Evolutionary conservation across 1,284 basidiomycete species (phyloP).

Genomic region (Fistulina hepatica): DNA sequence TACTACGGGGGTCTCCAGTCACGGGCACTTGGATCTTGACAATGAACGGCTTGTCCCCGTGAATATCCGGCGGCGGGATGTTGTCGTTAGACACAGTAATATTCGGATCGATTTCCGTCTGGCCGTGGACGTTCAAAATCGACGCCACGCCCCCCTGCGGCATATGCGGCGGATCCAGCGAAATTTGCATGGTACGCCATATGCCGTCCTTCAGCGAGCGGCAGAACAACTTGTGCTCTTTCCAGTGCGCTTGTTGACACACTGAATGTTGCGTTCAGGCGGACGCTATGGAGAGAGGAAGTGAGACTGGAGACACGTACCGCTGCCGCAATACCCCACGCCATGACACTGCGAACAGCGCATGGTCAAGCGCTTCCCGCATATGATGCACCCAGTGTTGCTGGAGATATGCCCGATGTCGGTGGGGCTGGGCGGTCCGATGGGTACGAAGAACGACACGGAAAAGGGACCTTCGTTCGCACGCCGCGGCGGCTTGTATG

Average conservation of each 20-base stretch:
- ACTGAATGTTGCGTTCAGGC: conserved; percentile 1
- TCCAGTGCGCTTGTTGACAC: conserved; percentile 15
- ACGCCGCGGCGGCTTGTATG: conserved; percentile 15
- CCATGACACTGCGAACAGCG: conserved; percentile 23
- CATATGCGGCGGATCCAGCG: not conserved
- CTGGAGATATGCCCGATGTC: conserved; percentile 21
- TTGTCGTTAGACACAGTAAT: conserved; percentile 3
- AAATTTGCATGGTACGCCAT: conserved; percentile 11
- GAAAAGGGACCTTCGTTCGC: conserved; percentile 18
- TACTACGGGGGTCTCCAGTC: not conserved
- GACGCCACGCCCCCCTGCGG: not conserved
- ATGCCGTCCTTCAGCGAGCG: conserved; percentile 5
- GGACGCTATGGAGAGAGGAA: not conserved
- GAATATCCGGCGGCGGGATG: conserved; percentile 10
- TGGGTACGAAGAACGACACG: conserved; percentile 21
- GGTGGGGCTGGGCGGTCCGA: conserved; percentile 21
- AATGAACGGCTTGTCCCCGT: conserved; percentile 12
- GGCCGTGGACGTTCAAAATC: not conserved
- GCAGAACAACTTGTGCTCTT: conserved; percentile 11
- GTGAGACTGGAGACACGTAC: conserved; percentile 10
- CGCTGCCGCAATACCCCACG: conserved; percentile 21
- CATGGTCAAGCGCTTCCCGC: conserved; percentile 17
- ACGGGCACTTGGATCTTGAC: conserved; percentile 12
- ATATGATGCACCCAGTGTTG: conserved; percentile 22
- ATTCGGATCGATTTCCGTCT: conserved; percentile 11